A percentile compares a stretch with the other conserved stretches of the same genome.
Conservation (phyloP, 116 monocot genomes). For the Thalassia testudinum region DNA sequence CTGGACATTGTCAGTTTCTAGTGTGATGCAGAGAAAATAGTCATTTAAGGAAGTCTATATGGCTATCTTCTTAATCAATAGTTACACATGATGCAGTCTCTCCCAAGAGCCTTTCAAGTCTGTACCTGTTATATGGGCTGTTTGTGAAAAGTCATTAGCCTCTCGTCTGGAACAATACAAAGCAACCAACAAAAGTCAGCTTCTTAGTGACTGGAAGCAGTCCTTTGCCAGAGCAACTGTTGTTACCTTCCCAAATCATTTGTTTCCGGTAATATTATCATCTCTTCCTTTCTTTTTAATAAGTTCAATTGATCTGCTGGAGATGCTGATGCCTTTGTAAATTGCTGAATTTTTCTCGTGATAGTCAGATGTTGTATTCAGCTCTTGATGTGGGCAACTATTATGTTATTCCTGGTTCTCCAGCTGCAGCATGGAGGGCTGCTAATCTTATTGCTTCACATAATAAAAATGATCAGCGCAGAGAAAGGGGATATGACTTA, state of each 20-base stretch:
- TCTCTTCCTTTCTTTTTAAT: too few relatives aligned
- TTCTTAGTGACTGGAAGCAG: constrained; percentile 76
- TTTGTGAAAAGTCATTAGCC: constrained; percentile 58
- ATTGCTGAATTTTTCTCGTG: too few relatives aligned
- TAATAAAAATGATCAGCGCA: constrained; percentile 15
- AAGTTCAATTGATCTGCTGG: too few relatives aligned
- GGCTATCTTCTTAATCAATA: too few relatives aligned
- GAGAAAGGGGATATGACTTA: constrained; percentile 24
- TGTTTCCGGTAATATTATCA: constrained; percentile 47
- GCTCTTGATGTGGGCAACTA: constrained; percentile 73
- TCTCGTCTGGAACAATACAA: constrained; percentile 41
- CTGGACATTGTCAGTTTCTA: too few relatives aligned
- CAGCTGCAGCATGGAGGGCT: constrained; percentile 59
- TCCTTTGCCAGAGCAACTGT: constrained; percentile 63
- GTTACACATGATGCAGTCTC: constrained; percentile 63
- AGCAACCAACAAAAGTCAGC: constrained; percentile 28
- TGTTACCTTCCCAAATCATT: constrained; percentile 67
- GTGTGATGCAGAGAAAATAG: too few relatives aligned
- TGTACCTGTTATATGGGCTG: constrained; percentile 83
- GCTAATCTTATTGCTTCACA: constrained; percentile 10
- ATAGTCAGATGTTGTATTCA: constrained; percentile 90
- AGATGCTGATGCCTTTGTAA: too few relatives aligned
- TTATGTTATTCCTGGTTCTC: constrained; percentile 80
- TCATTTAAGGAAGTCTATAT: too few relatives aligned
- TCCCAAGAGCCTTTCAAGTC: constrained; percentile 96